Evolutionary conservation across 345 rosid genomes (phyloP).

Genomic region (Pistacia vera): DNA sequence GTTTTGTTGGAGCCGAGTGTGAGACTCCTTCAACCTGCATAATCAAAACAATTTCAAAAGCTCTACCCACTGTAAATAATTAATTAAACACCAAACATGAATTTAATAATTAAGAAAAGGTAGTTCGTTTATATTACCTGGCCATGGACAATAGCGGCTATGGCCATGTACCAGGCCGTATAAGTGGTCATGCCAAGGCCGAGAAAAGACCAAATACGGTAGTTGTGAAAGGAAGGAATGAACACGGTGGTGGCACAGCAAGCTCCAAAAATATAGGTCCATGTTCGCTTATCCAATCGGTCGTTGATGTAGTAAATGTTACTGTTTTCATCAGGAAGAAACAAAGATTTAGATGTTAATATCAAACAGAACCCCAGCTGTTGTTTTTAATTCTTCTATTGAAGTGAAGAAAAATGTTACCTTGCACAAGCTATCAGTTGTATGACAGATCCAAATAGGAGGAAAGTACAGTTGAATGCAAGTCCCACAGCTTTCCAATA

Average conservation of each 20-base stretch:
- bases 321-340: slow-evolving; percentile 39
- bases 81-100: background rate
- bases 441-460: slow-evolving; percentile 95
- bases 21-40: slow-evolving; percentile 61
- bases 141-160: slow-evolving; percentile 81
- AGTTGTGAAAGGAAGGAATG: slow-evolving; percentile 97
- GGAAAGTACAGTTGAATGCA: slow-evolving; percentile 97
- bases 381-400: background rate
- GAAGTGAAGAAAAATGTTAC: slow-evolving; percentile 24
- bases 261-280: slow-evolving; percentile 99
- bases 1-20: slow-evolving; percentile 77
- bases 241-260: slow-evolving; percentile 99
- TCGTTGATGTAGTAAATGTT: slow-evolving; percentile 98
- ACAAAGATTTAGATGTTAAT: background rate
- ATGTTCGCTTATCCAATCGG: slow-evolving; percentile 94
- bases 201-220: slow-evolving; percentile 97
- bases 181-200: slow-evolving; percentile 99
- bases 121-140: slow-evolving; percentile 46
- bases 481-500: slow-evolving; percentile 97
- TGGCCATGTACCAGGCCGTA: slow-evolving; percentile 96
- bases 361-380: slow-evolving; percentile 4
- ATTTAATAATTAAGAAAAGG: background rate
- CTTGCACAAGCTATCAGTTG: slow-evolving; percentile 99
- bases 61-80: background rate
- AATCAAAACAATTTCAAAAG: background rate